Evolutionary conservation across 345 rosid species (phyloP).

Genomic region (Citrus glauca): DNA sequence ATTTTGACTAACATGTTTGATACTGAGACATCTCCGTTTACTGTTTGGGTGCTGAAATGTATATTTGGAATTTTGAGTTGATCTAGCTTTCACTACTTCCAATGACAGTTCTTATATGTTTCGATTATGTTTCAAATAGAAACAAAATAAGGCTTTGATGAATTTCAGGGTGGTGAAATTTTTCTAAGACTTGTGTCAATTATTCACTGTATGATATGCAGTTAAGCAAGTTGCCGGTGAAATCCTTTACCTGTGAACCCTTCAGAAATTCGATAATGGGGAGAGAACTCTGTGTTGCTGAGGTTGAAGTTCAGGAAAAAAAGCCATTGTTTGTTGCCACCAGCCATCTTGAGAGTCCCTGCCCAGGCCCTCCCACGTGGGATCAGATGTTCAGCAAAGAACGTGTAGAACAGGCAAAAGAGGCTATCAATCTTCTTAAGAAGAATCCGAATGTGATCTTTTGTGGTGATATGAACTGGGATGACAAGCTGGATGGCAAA

Average conservation of each 20-base stretch:
- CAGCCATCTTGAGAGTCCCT: slow-evolving; percentile 97
- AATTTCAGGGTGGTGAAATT: not conserved
- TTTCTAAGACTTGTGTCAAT: not conserved
- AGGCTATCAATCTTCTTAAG: slow-evolving; percentile 47
- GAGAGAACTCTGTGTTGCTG: slow-evolving; percentile 70
- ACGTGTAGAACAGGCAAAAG: slow-evolving; percentile 77
- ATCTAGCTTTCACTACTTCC: not conserved
- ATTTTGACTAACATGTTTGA: not conserved
- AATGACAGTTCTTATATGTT: not conserved
- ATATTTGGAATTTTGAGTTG: not conserved
- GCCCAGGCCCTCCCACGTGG: slow-evolving; percentile 92
- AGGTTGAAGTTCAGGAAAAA: slow-evolving; percentile 55
- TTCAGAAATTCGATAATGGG: slow-evolving; percentile 84
- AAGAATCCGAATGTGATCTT: slow-evolving; percentile 64
- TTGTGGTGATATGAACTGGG: slow-evolving; percentile 98
- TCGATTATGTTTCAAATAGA: not conserved
- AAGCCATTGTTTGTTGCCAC: slow-evolving; percentile 72
- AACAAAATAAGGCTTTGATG: not conserved
- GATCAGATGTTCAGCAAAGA: slow-evolving; percentile 95
- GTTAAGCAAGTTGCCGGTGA: slow-evolving; percentile 79
- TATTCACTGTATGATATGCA: slow-evolving; percentile 27
- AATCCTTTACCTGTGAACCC: slow-evolving; percentile 52
- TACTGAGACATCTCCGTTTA: not conserved
- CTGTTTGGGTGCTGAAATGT: not conserved
- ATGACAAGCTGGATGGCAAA: slow-evolving; percentile 74